A percentile compares a stretch with the other conserved stretches of the same genome.
Conservation (phyloP, 2,329 filamentous ascomycete species). For the Pyricularia grisea region DNA sequence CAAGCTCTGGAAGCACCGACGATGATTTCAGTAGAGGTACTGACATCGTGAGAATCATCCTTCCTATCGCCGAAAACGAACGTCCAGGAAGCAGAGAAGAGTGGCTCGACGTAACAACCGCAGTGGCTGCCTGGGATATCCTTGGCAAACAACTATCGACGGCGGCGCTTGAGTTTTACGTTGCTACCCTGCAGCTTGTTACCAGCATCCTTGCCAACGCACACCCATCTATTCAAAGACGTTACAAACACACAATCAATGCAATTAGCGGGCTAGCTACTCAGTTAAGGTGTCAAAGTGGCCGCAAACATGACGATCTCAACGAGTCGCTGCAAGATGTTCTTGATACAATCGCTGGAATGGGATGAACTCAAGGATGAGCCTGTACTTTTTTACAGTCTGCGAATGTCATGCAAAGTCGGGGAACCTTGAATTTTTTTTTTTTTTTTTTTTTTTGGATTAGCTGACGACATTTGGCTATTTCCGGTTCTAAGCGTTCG, state of each 20-base stretch:
- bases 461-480: neutral
- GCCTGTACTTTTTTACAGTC: neutral
- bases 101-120: conserved; percentile 48
- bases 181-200: conserved; percentile 46
- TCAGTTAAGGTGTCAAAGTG: conserved; percentile 26
- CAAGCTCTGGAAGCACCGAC: conserved; percentile 12
- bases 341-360: conserved; percentile 12
- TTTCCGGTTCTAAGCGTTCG: neutral
- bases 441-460: neutral
- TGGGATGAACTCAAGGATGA: conserved; percentile 9
- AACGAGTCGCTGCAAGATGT: conserved; percentile 36
- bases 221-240: conserved; percentile 33
- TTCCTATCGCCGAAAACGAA: conserved; percentile 40
- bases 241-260: conserved; percentile 40
- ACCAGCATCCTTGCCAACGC: conserved; percentile 39
- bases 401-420: neutral
- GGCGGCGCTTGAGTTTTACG: conserved; percentile 36
- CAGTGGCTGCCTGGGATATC: conserved; percentile 35
- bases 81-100: conserved; percentile 34
- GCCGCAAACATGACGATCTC: conserved; percentile 18
- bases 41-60: conserved; percentile 46
- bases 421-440: neutral
- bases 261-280: conserved; percentile 39
- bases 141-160: conserved; percentile 10
- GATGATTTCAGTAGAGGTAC: conserved; percentile 36